A percentile compares a stretch with the other conserved stretches of the same genome.
phyloP scores from a whole-genome alignment of 2,329 filamentous ascomycete genomes.

The Emydomyces testavorans region DNA sequence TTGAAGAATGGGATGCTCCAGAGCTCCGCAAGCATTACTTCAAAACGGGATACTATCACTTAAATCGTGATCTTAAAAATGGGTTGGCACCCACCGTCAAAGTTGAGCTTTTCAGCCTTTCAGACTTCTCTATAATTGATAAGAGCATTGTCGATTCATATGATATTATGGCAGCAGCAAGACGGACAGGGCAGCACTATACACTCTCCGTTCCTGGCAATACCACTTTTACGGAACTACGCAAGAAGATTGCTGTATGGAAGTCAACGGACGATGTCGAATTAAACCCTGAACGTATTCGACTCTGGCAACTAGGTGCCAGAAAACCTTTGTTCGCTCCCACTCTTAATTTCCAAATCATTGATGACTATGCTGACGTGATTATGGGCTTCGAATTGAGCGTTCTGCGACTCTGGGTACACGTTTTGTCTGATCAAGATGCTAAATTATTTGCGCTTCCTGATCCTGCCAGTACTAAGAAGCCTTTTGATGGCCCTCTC shows the following conservation, averaged over 20 bases:
- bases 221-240: conserved; percentile 28
- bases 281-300: conserved; percentile 27
- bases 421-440: conserved; percentile 29
- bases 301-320: conserved; percentile 33
- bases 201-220: conserved; percentile 1
- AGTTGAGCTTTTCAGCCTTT: conserved; percentile 33
- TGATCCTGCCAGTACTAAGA: background rate
- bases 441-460: conserved; percentile 2
- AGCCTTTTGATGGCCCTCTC: background rate
- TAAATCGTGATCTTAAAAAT: conserved; percentile 6
- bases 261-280: conserved; percentile 21
- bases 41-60: conserved; percentile 20
- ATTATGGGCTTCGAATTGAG: conserved; percentile 21
- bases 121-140: conserved; percentile 23
- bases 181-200: conserved; percentile 21
- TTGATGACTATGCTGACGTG: conserved; percentile 25
- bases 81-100: conserved; percentile 19
- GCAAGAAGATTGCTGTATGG: conserved; percentile 28
- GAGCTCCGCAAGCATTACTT: conserved; percentile 33
- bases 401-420: conserved; percentile 30
- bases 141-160: conserved; percentile 35
- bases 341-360: conserved; percentile 27
- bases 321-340: conserved; percentile 25
- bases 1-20: conserved; percentile 40
- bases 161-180: conserved; percentile 33